Percentiles rank a stretch among this genome's conserved stretches.
phyloP scores from a whole-genome alignment of 2,329 filamentous ascomycete genomes.

The Capronia americana region DNA sequence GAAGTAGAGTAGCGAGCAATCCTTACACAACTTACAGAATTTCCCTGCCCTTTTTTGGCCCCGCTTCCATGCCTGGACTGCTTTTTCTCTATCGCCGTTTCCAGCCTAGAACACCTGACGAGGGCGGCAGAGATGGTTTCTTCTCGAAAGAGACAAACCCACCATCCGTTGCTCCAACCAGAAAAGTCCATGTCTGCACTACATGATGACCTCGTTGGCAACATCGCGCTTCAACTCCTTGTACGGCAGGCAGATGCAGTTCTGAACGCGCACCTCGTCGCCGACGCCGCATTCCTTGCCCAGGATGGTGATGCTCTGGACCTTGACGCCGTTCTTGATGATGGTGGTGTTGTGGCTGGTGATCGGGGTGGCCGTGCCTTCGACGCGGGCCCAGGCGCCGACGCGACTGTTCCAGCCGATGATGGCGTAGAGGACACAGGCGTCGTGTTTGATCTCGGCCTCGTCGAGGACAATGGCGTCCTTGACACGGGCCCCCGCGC shows the following conservation, averaged over 20 bases:
- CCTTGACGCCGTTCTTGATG: conserved; percentile 97
- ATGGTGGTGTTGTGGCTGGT: conserved; percentile 91
- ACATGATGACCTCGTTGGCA: conserved; percentile 81
- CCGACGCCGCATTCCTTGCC: conserved; percentile 95
- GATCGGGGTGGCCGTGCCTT: conserved; percentile 88
- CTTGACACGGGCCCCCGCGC: conserved; percentile 88
- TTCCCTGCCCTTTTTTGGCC: neutral
- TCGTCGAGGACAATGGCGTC: conserved; percentile 96
- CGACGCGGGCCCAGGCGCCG: conserved; percentile 96
- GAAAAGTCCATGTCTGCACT: neutral
- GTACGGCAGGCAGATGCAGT: conserved; percentile 95
- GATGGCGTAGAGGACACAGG: conserved; percentile 93
- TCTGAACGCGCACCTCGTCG: conserved; percentile 94
- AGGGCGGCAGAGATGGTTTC: neutral
- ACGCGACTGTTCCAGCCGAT: conserved; percentile 96
- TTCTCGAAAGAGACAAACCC: neutral
- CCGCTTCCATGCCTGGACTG: neutral
- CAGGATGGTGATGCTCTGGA: conserved; percentile 96
- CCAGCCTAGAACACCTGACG: neutral
- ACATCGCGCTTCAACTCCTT: conserved; percentile 98
- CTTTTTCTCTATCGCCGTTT: conserved; percentile 23
- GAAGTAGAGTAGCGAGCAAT: neutral
- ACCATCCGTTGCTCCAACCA: neutral
- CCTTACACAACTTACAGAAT: neutral
- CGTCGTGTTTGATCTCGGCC: conserved; percentile 93